Evolutionary conservation across 2,329 filamentous ascomycete species (phyloP).

Genomic region (Fusarium zealandicum): DNA sequence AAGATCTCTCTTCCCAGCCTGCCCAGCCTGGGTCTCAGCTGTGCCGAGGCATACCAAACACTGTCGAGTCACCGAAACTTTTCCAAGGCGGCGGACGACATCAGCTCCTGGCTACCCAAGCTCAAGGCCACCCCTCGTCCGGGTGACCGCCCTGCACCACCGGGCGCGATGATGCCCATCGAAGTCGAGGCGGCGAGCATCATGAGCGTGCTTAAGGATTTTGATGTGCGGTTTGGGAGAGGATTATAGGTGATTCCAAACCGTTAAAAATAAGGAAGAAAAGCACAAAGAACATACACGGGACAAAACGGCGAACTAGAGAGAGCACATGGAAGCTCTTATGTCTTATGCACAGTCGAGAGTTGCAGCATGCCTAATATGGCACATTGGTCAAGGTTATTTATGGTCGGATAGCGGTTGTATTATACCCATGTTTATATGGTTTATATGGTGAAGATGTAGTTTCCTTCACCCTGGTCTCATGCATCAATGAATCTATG

Average conservation of each 20-base stretch:
- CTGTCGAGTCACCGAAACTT: constrained; percentile 80
- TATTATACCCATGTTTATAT: constrained; percentile 43
- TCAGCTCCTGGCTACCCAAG: constrained; percentile 78
- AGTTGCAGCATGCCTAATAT: constrained; percentile 29
- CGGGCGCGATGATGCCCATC: constrained; percentile 63
- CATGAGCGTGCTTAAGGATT: constrained; percentile 84
- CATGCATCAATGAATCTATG: constrained; percentile 40
- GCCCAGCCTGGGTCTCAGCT: constrained; percentile 68
- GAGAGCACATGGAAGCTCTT: constrained; percentile 15
- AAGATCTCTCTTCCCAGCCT: constrained; percentile 49
- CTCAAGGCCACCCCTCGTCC: constrained; percentile 65
- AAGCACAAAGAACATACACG: constrained; percentile 11
- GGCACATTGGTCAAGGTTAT: constrained; percentile 32
- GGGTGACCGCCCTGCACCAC: constrained; percentile 40
- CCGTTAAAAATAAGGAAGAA: constrained; percentile 16
- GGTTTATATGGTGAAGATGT: constrained; percentile 32
- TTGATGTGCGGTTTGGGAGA: constrained; percentile 75
- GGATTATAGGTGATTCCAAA: constrained; percentile 43
- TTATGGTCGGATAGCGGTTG: constrained; percentile 40
- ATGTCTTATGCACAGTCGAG: constrained; percentile 9
- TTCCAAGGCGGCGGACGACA: constrained; percentile 74
- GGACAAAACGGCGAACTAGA: constrained; percentile 15
- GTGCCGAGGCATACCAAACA: constrained; percentile 80
- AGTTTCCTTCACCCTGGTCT: constrained; percentile 30
- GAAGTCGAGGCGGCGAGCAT: constrained; percentile 85